Conservation (phyloP, 352 stramenopile genomes). For the Pythium guiyangense region DNA sequence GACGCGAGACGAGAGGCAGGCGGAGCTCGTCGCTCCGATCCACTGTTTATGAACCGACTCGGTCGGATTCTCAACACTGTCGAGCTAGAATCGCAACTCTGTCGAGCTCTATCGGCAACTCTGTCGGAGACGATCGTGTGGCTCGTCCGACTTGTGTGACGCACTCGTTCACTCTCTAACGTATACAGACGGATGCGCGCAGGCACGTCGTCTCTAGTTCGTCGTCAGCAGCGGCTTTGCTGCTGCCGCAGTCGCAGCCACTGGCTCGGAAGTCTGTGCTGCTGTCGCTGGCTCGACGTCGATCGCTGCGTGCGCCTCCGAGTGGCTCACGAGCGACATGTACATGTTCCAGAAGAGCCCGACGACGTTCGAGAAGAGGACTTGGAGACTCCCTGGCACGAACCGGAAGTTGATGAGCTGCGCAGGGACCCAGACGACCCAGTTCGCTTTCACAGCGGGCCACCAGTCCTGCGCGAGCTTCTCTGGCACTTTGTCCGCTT, state of each 20-base stretch:
- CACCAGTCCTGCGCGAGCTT: constrained; percentile 77
- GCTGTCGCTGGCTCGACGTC: neutral
- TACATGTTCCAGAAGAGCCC: constrained; percentile 84
- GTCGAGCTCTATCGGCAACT: neutral
- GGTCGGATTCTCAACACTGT: neutral
- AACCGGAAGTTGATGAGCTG: constrained; percentile 83
- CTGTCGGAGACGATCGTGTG: neutral
- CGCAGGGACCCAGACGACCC: constrained; percentile 74
- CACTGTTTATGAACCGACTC: neutral
- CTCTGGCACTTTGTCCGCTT: constrained; percentile 40
- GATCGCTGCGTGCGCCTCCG: neutral
- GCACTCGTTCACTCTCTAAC: neutral
- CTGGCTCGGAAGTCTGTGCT: neutral
- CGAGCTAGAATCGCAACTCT: neutral
- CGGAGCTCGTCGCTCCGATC: neutral
- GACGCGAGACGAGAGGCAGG: neutral
- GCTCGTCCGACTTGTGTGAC: too few relatives aligned
- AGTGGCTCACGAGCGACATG: constrained; percentile 73
- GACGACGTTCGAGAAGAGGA: constrained; percentile 82
- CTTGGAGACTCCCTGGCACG: constrained; percentile 66
- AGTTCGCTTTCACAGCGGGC: constrained; percentile 72
- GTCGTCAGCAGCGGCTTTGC: constrained; percentile 2
- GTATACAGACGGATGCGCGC: neutral
- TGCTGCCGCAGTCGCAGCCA: neutral
- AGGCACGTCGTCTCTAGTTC: neutral